Base-by-base conservation (phyloP, 2,329 filamentous ascomycete species). In the Penicillium sumatraense region DNA sequence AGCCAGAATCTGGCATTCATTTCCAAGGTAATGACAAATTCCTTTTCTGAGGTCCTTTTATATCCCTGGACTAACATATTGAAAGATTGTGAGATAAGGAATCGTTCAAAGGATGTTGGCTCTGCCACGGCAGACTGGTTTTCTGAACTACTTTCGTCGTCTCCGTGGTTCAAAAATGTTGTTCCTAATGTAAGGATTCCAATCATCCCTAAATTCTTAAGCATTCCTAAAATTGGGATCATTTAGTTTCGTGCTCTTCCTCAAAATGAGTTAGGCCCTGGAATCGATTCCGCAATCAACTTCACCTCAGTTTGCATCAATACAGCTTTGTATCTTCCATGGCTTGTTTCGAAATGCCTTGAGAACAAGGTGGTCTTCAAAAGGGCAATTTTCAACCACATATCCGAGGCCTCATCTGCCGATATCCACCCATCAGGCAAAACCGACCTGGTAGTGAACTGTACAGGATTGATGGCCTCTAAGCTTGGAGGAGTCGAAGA, bases 271-370 rank as follows among this genome's bases (percentile, higher is more conserved):
- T 76, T 95, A 1, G 83, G 85, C 0, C 63, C 75, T 0, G 89
- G 83, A n/a, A 83, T 87, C 51, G 86, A 91, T 54, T 87, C 86
- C 4, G 91, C 86, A 23, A 89, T 84, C 44, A 79, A 82, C 54
- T 96, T 93, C 73, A 90, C 85, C 5, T 92, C 89, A 0, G 86
- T 96, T 40, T 96, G 91, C 76, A 92, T 96, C 70, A 96, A 97
- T 76, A 90, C 90, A 0, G 86, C 89, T 40, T 76, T 96, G 54
- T 97, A 96, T 75, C 85, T 97, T 2, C 86, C 90, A 5, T 97
- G 90, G 85, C 86, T 97, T 0, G 79, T 90, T 0, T 89, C 89
- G 0, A 87, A 95, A 76, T 96, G 91, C 71, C 81, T 90, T 21
- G 85, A 84, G 64, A 84, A 86, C 55, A 89, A 90, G 24, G 89